These are phyloP conservation scores for Backusella tarrabulga DNA, from an alignment of 192 early-diverging fungal genomes.

Conservation along the genomic window DNA sequence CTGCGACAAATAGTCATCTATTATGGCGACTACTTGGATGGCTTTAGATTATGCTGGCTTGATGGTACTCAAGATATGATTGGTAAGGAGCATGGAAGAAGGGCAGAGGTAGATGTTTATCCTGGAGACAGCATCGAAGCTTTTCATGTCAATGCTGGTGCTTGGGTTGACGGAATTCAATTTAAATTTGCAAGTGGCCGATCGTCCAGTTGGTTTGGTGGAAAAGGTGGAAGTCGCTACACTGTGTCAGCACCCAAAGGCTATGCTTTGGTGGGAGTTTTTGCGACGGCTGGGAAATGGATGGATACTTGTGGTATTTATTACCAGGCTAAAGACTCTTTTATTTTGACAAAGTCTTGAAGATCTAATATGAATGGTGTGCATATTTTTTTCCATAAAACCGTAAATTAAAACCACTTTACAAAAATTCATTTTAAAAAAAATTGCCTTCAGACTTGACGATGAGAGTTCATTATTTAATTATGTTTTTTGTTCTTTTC, in stretches of 20 bases:
- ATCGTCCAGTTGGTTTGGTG: conserved; percentile 57
- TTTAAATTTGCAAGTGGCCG: conserved; percentile 50
- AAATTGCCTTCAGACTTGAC: too few relatives aligned
- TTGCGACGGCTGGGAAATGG: conserved; percentile 52
- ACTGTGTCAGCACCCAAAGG: conserved; percentile 48
- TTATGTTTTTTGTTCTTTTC: too few relatives aligned
- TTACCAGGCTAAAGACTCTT: conserved; percentile 25
- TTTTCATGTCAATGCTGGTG: conserved; percentile 52
- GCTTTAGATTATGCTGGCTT: conserved; percentile 43
- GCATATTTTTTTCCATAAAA: too few relatives aligned
- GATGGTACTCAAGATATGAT: conserved; percentile 41
- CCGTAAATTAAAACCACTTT: too few relatives aligned
- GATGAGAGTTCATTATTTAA: too few relatives aligned
- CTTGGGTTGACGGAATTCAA: conserved; percentile 63
- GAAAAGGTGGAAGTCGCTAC: conserved; percentile 43
- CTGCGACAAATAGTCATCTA: conserved; percentile 32
- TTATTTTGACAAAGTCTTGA: background rate
- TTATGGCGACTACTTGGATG: conserved; percentile 50
- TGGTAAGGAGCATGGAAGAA: conserved; percentile 45
- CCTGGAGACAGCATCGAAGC: conserved; percentile 48
- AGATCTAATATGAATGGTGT: background rate
- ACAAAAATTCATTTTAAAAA: too few relatives aligned
- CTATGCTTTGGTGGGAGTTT: conserved; percentile 54
- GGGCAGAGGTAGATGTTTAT: conserved; percentile 32
- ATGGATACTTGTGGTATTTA: conserved; percentile 54